phyloP scores from a whole-genome alignment of 208 protist genomes.

The Acanthamoeba castellanii region DNA sequence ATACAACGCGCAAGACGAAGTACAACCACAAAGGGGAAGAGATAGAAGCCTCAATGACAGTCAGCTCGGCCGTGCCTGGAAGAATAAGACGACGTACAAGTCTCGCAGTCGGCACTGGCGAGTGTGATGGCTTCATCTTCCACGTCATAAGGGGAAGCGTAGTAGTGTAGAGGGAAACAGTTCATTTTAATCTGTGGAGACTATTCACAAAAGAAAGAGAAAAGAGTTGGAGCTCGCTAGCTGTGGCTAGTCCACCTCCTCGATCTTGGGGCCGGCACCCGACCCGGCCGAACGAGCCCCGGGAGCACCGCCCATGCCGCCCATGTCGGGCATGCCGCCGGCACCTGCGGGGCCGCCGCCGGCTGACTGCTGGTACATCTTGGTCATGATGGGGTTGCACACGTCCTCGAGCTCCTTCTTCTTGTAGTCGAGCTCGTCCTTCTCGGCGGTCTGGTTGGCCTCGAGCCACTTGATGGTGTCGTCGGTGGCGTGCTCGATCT shows the following conservation, averaged over 20 bases:
- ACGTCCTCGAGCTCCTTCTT: slow-evolving; percentile 91
- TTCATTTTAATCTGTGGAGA: background rate
- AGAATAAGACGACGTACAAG: too few species aligned
- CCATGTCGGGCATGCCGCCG: slow-evolving; percentile 82
- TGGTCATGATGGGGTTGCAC: slow-evolving; percentile 90
- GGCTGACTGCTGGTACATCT: slow-evolving; percentile 86
- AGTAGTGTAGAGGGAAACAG: too few species aligned
- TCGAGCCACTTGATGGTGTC: slow-evolving; percentile 91
- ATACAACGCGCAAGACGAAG: too few species aligned
- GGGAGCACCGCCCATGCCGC: slow-evolving; percentile 77
- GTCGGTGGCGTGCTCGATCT: slow-evolving; percentile 90
- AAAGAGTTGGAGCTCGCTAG: background rate
- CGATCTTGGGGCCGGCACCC: slow-evolving; percentile 86
- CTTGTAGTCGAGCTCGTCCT: slow-evolving; percentile 87
- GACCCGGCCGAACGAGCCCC: slow-evolving; percentile 50
- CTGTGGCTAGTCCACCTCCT: slow-evolving; percentile 88
- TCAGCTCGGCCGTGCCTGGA: too few species aligned
- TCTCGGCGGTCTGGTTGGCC: slow-evolving; percentile 88
- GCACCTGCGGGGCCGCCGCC: slow-evolving; percentile 41
- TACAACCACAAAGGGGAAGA: too few species aligned
- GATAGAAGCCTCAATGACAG: too few species aligned
- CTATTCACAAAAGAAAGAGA: background rate
- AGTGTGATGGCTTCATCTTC: too few species aligned
- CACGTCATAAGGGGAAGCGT: too few species aligned
- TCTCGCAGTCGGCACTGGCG: too few species aligned